Conservation (phyloP, 2,329 filamentous ascomycete genomes). For the Beauveria asiatica region DNA sequence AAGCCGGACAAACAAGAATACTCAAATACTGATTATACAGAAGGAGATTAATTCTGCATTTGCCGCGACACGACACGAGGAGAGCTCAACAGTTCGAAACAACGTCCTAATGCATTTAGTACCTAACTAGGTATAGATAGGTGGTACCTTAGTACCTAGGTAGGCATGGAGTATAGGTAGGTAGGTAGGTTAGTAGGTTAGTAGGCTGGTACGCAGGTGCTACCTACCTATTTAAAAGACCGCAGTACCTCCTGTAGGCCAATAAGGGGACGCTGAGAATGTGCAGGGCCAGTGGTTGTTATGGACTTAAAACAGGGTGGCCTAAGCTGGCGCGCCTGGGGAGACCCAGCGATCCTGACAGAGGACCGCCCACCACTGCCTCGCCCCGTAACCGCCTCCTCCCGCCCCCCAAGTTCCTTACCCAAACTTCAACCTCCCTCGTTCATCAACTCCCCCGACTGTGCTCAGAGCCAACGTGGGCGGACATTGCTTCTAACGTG, state of each 20-base stretch:
- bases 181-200: no score
- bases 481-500: neutral
- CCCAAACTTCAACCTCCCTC: constrained; percentile 10
- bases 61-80: neutral
- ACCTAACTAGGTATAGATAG: no score
- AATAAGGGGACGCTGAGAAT: neutral
- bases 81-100: neutral
- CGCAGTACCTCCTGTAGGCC: no score
- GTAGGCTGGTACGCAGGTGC: no score
- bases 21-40: no score
- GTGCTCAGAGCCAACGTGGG: neutral
- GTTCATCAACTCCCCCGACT: neutral
- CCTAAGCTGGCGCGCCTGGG: constrained; percentile 3
- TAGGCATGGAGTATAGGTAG: no score
- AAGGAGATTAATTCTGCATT: no score
- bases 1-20: no score
- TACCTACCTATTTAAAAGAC: no score
- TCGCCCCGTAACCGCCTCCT: constrained; percentile 7
- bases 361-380: neutral
- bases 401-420: constrained; percentile 6
- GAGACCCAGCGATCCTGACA: constrained; percentile 1
- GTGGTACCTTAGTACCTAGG: no score
- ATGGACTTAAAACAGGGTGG: neutral
- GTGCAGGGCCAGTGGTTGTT: neutral
- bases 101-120: neutral